Conservation (phyloP, 495 filamentous ascomycete genomes). For the Penicillium angulare region DNA sequence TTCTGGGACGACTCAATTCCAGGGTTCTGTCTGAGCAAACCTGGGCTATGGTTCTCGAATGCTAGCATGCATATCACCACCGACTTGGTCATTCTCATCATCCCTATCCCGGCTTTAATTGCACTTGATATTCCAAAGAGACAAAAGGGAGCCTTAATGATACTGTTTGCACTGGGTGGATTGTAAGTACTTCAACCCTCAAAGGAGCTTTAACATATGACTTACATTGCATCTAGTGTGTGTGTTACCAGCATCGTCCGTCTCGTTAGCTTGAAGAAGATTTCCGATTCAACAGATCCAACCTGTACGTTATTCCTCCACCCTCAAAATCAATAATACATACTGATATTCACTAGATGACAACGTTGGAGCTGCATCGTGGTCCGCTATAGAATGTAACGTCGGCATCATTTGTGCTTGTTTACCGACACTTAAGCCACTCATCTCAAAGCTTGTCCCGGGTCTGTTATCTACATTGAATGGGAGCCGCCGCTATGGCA, state of each 20-base stretch:
- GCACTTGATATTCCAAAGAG: slow-evolving; percentile 44
- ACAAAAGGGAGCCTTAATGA: slow-evolving; percentile 46
- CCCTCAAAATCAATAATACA: not conserved
- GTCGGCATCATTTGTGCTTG: slow-evolving; percentile 84
- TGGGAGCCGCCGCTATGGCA: slow-evolving; percentile 17
- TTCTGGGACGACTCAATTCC: slow-evolving; percentile 37
- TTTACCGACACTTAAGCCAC: slow-evolving; percentile 81
- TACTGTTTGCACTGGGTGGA: slow-evolving; percentile 51
- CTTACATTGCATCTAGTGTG: slow-evolving; percentile 31
- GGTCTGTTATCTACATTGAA: slow-evolving; percentile 31
- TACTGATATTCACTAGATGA: slow-evolving; percentile 29
- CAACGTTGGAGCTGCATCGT: slow-evolving; percentile 59
- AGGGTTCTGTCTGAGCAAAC: slow-evolving; percentile 39
- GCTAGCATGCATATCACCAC: slow-evolving; percentile 52
- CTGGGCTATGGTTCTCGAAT: slow-evolving; percentile 50
- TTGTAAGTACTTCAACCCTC: slow-evolving; percentile 38
- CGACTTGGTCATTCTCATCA: slow-evolving; percentile 51
- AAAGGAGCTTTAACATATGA: not conserved
- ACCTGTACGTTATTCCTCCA: slow-evolving; percentile 32
- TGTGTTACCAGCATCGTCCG: slow-evolving; percentile 46
- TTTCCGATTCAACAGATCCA: slow-evolving; percentile 39
- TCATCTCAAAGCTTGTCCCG: slow-evolving; percentile 50
- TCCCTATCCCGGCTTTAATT: slow-evolving; percentile 49
- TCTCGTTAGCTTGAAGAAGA: slow-evolving; percentile 34
- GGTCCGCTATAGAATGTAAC: slow-evolving; percentile 92